Conservation (phyloP, 2,329 filamentous ascomycete species). For the Alternaria arborescens region DNA sequence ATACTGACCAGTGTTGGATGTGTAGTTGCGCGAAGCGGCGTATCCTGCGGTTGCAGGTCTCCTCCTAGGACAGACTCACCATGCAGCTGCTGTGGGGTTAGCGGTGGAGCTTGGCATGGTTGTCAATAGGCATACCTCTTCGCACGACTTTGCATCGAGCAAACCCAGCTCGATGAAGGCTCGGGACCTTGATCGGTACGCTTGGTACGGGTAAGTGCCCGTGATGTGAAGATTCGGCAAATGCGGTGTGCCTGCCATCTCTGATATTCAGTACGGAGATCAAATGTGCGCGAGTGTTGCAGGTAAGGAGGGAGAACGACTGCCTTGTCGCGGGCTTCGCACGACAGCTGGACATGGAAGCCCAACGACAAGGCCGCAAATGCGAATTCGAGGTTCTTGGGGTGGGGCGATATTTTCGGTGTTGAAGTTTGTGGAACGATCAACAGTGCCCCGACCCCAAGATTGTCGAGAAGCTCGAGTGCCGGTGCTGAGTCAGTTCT, state of each 20-base stretch:
- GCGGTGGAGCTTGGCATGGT: conserved; percentile 5
- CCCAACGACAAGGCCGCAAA: conserved; percentile 98
- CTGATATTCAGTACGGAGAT: conserved; percentile 96
- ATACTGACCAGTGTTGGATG: conserved; percentile 24
- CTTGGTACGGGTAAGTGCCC: neutral
- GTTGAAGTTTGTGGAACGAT: conserved; percentile 92
- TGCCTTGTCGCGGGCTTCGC: conserved; percentile 97
- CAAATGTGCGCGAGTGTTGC: conserved; percentile 97
- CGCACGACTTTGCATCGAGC: conserved; percentile 87
- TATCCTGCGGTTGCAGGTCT: conserved; percentile 13
- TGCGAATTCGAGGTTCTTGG: conserved; percentile 93
- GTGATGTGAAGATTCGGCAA: neutral
- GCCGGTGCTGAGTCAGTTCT: neutral
- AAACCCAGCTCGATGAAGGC: conserved; percentile 89
- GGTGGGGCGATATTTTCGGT: conserved; percentile 80
- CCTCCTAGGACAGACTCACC: conserved; percentile 90
- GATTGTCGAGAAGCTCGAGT: neutral
- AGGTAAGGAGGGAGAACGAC: conserved; percentile 96
- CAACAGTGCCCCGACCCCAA: conserved; percentile 68
- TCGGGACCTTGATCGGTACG: conserved; percentile 8
- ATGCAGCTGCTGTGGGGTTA: conserved; percentile 71
- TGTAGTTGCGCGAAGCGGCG: conserved; percentile 20
- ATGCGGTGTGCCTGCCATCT: conserved; percentile 88
- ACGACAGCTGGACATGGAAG: conserved; percentile 93
- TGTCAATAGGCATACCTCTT: conserved; percentile 72